phyloP scores from a whole-genome alignment of 83 land plant genomes.

The Larix sibirica region DNA sequence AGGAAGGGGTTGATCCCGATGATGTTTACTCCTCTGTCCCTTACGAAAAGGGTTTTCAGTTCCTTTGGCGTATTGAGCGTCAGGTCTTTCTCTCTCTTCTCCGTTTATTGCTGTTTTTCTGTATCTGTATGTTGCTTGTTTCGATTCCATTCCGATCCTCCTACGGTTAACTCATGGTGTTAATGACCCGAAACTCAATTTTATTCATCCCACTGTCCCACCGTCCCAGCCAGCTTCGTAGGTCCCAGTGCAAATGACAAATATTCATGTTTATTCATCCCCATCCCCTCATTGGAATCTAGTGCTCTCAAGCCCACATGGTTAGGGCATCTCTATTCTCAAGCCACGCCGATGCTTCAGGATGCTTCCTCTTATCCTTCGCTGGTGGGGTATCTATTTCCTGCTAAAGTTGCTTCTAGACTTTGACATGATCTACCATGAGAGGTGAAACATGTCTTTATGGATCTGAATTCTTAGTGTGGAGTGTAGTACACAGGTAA shows the following conservation, averaged over 20 bases:
- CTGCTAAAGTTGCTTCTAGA: too few species aligned
- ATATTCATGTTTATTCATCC: not conserved
- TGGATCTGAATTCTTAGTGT: too few species aligned
- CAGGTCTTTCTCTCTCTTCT: slow-evolving; percentile 42
- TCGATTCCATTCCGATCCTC: not conserved
- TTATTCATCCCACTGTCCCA: not conserved
- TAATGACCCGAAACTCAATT: not conserved
- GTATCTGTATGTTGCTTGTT: not conserved
- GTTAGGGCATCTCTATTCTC: too few species aligned
- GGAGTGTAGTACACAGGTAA: too few species aligned
- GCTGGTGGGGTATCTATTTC: too few species aligned
- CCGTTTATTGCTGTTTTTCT: not conserved
- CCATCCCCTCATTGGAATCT: not conserved
- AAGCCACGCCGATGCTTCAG: too few species aligned
- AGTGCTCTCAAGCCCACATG: too few species aligned
- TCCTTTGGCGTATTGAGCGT: slow-evolving; percentile 81
- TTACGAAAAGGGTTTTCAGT: slow-evolving; percentile 93
- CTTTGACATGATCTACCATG: too few species aligned
- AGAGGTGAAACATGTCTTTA: too few species aligned
- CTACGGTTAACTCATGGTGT: not conserved
- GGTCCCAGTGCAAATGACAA: not conserved
- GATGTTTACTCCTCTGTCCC: slow-evolving; percentile 86
- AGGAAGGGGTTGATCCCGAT: slow-evolving; percentile 90
- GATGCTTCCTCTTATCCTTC: too few species aligned
- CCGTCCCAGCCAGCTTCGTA: not conserved